Evolutionary conservation across 2,329 filamentous ascomycete genomes (phyloP).

Genomic region (Emydomyces testavorans): DNA sequence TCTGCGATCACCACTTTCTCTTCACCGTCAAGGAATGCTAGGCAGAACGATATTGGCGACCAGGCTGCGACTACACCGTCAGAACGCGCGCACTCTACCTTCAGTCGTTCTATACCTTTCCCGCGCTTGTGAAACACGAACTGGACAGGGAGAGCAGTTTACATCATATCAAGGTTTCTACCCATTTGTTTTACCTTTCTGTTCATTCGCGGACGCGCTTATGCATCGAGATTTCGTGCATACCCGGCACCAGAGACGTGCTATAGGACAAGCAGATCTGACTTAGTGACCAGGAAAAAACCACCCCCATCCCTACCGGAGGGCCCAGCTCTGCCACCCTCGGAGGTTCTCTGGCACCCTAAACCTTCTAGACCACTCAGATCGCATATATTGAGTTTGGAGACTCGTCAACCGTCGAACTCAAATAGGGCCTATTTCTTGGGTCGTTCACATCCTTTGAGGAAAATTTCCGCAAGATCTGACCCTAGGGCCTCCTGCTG

Average conservation of each 20-base stretch:
- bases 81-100: not conserved
- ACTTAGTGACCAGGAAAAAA: constrained; percentile 8
- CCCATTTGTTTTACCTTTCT: constrained; percentile 7
- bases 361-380: constrained; percentile 11
- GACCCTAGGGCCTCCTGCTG: constrained; percentile 1
- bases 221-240: constrained; percentile 13
- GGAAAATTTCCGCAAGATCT: constrained; percentile 9
- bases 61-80: not conserved
- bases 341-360: constrained; percentile 11
- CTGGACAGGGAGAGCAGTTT: constrained; percentile 1
- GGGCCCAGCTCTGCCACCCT: not conserved
- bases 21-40: not conserved
- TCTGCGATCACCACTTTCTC: not conserved
- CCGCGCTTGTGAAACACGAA: constrained; percentile 1
- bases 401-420: constrained; percentile 15
- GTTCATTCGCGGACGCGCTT: constrained; percentile 8
- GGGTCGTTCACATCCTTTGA: constrained; percentile 14
- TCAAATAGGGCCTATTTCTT: constrained; percentile 14
- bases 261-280: constrained; percentile 10
- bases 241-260: constrained; percentile 9
- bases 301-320: not conserved
- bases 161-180: constrained; percentile 14
- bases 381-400: constrained; percentile 13
- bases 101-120: not conserved
- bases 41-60: not conserved